Conservation (phyloP, 345 rosid genomes). For the Capsella bursapastoris region DNA sequence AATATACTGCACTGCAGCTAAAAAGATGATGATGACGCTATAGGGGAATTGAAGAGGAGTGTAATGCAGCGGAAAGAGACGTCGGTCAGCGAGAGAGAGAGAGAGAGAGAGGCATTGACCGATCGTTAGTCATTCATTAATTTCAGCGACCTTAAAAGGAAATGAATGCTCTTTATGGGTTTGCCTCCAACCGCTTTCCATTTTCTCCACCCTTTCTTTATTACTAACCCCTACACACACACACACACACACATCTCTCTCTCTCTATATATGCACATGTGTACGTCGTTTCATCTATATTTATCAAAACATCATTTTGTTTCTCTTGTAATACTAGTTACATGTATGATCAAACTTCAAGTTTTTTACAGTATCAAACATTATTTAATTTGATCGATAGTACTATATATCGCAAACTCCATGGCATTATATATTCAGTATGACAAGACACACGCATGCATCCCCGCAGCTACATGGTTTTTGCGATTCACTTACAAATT, state of each 20-base stretch:
- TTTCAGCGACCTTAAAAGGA: constrained; percentile 43
- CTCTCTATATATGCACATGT: constrained; percentile 17
- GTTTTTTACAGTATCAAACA: not conserved
- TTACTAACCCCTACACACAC: not conserved
- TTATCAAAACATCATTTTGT: not conserved
- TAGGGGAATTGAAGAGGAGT: not conserved
- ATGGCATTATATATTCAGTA: not conserved
- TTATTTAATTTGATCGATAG: not conserved
- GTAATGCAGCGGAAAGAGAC: constrained; percentile 29
- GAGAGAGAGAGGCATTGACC: constrained; percentile 34
- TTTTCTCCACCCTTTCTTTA: constrained; percentile 39
- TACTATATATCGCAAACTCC: not conserved
- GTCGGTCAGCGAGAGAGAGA: constrained; percentile 30
- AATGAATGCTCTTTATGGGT: constrained; percentile 49
- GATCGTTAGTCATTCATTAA: constrained; percentile 45
- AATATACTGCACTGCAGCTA: too few relatives aligned
- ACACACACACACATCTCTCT: not conserved
- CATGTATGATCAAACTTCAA: not conserved
- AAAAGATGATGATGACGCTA: too few relatives aligned
- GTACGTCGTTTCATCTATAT: not conserved
- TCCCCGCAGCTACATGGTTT: not conserved
- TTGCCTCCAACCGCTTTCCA: constrained; percentile 48
- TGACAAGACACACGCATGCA: not conserved
- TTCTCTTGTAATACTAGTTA: not conserved
- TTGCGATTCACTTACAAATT: not conserved